Evolutionary conservation across 2,329 filamentous ascomycete genomes (phyloP), one percentile per base, ranked within the genome.

Genomic region (Penicillium paneum): DNA sequence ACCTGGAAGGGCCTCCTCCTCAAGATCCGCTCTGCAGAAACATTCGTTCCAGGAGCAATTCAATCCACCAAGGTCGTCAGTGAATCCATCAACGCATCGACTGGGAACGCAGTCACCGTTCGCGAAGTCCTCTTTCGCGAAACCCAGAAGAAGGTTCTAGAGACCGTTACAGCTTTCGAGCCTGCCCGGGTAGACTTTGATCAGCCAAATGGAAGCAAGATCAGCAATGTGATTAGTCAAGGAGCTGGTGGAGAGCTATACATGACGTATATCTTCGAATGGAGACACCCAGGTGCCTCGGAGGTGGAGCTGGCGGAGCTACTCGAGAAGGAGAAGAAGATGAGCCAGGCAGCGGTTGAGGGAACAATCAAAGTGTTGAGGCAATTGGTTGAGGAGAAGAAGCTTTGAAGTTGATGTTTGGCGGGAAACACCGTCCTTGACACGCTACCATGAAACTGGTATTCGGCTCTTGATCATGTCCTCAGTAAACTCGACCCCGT

Each of bases 251-350:
- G 68, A 7, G 68, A 71, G 8, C 41, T 76, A n/a, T 71, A 68
- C 46, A 63, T 76, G 66, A 76, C 73, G 1, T 76, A 74, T 61
- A 66, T 69, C 2, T 76, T 76, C 56, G 71, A 75, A 47, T 76
- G 72, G 71, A 61, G 66, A 46, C 71, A 73, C 58, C 65, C 66
- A 0, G 70, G 62, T 7, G 56, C 61, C 10, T 59, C 59, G 2
- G 35, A 49, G 49, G 55, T 53, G 29, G 61, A 65, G 43, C 17
- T 61, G 49, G 53, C 45, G 19, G 34, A 24, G 1, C 19, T 58
- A 12, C 17, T 55, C 40, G 56, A 53, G 44, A 65, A 59, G 57
- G 58, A 65, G 49, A 65, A 55, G 53, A 38, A 34, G 11, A 64
- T 63, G 63, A 61, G 58, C 13, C 52, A 54, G 28, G 31, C 42